Percentiles rank a stretch among this genome's conserved stretches.
Evolutionary conservation across 352 stramenopile species (phyloP).

Genomic region (Stephanocyclus meneghinianus): DNA sequence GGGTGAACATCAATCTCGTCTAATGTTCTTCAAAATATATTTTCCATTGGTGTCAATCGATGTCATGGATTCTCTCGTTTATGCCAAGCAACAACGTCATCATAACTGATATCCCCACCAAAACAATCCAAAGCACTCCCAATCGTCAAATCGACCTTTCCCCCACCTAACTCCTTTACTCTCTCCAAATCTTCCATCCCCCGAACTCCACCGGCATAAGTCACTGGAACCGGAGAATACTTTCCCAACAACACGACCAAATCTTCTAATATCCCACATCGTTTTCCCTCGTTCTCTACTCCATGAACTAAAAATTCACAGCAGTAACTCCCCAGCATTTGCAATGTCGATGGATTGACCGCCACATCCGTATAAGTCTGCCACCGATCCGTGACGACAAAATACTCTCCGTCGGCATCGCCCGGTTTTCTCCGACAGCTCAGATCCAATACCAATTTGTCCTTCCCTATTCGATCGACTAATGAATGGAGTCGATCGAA

Average conservation of each 20-base stretch:
- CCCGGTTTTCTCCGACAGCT: slow-evolving; percentile 90
- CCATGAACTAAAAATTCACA: slow-evolving; percentile 98
- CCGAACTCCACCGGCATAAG: slow-evolving; percentile 94
- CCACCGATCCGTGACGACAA: slow-evolving; percentile 96
- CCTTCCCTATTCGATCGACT: slow-evolving; percentile 73
- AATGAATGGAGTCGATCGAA: slow-evolving; percentile 76
- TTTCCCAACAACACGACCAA: slow-evolving; percentile 90
- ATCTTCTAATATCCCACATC: slow-evolving; percentile 93
- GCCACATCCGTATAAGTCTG: slow-evolving; percentile 93
- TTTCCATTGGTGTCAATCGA: no score
- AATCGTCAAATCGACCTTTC: slow-evolving; percentile 97
- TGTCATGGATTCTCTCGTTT: slow-evolving; percentile 56
- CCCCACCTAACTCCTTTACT: slow-evolving; percentile 89
- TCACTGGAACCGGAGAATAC: slow-evolving; percentile 92
- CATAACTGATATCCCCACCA: slow-evolving; percentile 90
- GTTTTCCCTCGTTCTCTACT: slow-evolving; percentile 96
- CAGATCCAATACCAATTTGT: slow-evolving; percentile 90
- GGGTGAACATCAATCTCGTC: no score
- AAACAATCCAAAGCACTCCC: slow-evolving; percentile 97
- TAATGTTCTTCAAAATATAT: no score
- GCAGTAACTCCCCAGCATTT: slow-evolving; percentile 89
- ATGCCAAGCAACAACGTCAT: slow-evolving; percentile 91
- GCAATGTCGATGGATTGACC: slow-evolving; percentile 88
- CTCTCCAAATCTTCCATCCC: slow-evolving; percentile 92
- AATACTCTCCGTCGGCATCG: slow-evolving; percentile 84